A percentile compares a stretch with the other conserved stretches of the same genome.
phyloP scores from a whole-genome alignment of 208 protist species.

The Acanthamoeba pearcei region DNA sequence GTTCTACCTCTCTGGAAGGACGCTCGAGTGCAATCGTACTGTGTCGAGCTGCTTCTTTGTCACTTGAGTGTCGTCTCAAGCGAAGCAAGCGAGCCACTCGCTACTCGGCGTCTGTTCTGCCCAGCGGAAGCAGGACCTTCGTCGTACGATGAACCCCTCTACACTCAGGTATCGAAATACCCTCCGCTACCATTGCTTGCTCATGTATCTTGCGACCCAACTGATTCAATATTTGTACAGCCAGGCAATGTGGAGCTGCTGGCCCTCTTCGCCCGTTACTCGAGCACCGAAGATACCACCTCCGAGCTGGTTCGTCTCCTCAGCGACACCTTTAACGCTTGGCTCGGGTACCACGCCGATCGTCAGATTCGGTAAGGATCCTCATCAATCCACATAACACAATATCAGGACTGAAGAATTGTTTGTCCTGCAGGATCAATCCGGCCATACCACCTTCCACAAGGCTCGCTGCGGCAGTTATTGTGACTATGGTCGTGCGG shows the following conservation, averaged over 20 bases:
- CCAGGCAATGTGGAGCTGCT: background rate
- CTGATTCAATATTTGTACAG: background rate
- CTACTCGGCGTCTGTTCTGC: background rate
- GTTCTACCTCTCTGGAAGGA: background rate
- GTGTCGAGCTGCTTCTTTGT: background rate
- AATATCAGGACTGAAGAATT: background rate
- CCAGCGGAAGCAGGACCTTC: background rate
- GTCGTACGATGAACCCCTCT: background rate
- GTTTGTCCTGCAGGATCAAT: background rate
- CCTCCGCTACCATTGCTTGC: background rate
- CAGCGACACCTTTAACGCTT: background rate
- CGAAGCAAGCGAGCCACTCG: background rate
- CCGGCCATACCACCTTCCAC: background rate
- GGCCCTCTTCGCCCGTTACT: background rate
- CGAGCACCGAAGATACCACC: background rate
- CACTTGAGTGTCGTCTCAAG: background rate
- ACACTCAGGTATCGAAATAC: background rate
- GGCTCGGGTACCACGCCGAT: background rate
- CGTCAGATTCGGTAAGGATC: background rate
- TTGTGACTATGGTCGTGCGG: background rate
- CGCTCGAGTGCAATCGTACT: background rate
- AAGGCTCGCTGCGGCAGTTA: background rate
- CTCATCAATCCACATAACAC: background rate
- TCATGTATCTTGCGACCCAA: no score
- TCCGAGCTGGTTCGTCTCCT: background rate